These are phyloP conservation scores for Komagataella kurtzmanii DNA, from an alignment of 805 yeast genomes.

Conservation along the genomic window DNA sequence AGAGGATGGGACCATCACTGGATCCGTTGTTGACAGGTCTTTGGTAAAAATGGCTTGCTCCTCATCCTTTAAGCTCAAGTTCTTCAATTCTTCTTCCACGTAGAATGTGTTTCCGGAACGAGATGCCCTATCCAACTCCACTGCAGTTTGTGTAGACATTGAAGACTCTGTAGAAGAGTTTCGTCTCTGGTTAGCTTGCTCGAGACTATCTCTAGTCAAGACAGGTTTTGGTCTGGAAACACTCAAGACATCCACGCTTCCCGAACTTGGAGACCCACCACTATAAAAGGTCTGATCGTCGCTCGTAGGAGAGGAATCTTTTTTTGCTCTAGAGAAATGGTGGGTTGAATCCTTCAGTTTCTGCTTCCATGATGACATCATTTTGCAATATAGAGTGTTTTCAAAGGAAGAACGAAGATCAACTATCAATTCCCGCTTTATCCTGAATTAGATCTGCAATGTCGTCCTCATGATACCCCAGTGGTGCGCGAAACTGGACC, in stretches of 20 bases:
- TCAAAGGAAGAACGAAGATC: background rate
- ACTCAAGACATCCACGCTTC: background rate
- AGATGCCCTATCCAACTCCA: background rate
- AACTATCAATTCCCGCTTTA: background rate
- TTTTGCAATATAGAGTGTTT: background rate
- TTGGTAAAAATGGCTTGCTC: conserved; percentile 10
- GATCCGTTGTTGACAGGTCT: conserved; percentile 17
- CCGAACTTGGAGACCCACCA: background rate
- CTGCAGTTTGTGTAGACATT: background rate
- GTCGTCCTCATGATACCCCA: background rate
- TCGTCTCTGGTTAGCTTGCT: background rate
- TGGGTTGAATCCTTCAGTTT: conserved; percentile 3
- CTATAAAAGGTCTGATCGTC: background rate
- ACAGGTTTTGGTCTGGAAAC: background rate
- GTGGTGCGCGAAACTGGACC: background rate
- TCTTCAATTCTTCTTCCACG: background rate
- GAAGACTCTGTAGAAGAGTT: background rate
- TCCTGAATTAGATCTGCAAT: background rate
- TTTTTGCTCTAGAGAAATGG: background rate
- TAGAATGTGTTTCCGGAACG: background rate
- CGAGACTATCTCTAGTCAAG: background rate
- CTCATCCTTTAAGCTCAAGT: background rate
- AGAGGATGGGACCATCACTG: conserved; percentile 10
- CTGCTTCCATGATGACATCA: conserved; percentile 4
- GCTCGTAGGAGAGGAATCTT: background rate